Evolutionary conservation across 2,329 filamentous ascomycete species (phyloP).

Genomic region (Calonectria leucothoes): DNA sequence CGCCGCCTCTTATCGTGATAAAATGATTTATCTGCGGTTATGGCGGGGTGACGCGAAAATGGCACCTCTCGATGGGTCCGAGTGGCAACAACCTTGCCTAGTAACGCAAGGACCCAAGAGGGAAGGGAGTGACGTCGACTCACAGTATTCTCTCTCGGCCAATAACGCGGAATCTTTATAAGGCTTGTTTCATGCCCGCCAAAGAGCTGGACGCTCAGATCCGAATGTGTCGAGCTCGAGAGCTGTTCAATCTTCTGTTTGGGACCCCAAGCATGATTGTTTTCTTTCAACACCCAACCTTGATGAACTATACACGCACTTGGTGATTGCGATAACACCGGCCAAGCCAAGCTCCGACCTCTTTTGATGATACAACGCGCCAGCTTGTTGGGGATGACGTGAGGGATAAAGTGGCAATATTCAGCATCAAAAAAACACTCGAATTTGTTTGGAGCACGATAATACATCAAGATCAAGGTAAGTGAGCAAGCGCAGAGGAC

Average conservation of each 20-base stretch:
- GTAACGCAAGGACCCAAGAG: conserved; percentile 13
- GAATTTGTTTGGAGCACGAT: neutral
- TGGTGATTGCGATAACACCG: neutral
- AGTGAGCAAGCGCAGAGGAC: neutral
- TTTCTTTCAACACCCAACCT: neutral
- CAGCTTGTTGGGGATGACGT: conserved; percentile 2
- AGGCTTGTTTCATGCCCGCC: conserved; percentile 9
- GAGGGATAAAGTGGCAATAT: conserved; percentile 7
- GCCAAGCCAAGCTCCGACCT: neutral
- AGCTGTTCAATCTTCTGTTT: neutral
- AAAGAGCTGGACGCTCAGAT: neutral
- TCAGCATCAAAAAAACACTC: neutral
- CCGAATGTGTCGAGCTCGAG: neutral
- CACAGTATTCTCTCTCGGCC: neutral
- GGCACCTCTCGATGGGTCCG: conserved; percentile 4
- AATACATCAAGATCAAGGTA: conserved; percentile 6
- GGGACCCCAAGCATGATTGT: neutral
- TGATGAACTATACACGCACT: neutral
- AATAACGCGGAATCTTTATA: conserved; percentile 11
- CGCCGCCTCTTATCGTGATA: conserved; percentile 4
- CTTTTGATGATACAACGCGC: neutral
- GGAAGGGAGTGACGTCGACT: conserved; percentile 17
- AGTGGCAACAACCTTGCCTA: conserved; percentile 9
- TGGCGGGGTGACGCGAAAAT: conserved; percentile 15
- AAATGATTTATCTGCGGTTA: conserved; percentile 3